Evolutionary conservation across 306 rosid genomes (phyloP).

Genomic region (Sicyos baderoa): DNA sequence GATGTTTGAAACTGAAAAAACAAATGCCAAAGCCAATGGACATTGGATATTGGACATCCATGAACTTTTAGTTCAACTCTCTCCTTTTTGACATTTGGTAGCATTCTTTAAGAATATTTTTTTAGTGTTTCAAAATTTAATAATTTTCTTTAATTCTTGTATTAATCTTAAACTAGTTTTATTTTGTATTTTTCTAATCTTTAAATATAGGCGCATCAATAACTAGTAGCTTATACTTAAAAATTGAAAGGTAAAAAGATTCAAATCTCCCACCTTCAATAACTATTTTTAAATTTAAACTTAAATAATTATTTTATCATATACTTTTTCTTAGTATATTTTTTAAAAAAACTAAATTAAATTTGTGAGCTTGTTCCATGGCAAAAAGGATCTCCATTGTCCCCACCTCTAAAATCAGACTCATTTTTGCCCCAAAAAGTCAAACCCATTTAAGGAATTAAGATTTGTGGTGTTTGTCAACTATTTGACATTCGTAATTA

Average conservation of each 20-base stretch:
- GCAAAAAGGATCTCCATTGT: not conserved
- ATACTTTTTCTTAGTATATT: too few relatives aligned
- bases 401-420: not conserved
- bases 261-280: too few relatives aligned
- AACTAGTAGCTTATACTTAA: too few relatives aligned
- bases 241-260: too few relatives aligned
- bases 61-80: not conserved
- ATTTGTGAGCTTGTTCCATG: not conserved
- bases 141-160: not conserved
- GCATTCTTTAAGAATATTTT: not conserved
- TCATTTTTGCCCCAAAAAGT: not conserved
- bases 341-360: too few relatives aligned
- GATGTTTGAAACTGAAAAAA: not conserved
- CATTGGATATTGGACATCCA: constrained; percentile 14
- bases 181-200: not conserved
- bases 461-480: constrained; percentile 3
- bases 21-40: not conserved
- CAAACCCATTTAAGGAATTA: not conserved
- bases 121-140: not conserved
- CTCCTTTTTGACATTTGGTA: constrained; percentile 3
- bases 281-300: too few relatives aligned
- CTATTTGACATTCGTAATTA: constrained; percentile 1
- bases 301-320: too few relatives aligned
- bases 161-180: not conserved
- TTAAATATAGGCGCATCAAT: not conserved